Evolutionary conservation across 306 rosid species (phyloP).

Genomic region (Glycine tomentella): DNA sequence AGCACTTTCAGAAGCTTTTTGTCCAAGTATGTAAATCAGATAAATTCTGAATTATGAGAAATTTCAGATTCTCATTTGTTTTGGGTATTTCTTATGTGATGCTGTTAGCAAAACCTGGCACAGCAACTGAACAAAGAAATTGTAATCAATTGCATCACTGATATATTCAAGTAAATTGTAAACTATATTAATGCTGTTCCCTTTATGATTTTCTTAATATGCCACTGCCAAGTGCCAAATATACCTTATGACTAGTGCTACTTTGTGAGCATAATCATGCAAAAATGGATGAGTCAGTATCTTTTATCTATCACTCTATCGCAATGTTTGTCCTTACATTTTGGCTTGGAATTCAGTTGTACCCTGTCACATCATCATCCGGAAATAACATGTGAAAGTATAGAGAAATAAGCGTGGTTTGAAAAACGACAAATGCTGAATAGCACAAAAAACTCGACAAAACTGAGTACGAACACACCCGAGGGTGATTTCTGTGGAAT

Average conservation of each 20-base stretch:
- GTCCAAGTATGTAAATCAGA: conserved; percentile 38
- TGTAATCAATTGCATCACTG: conserved; percentile 6
- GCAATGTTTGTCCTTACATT: background rate
- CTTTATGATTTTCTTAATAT: conserved; percentile 1
- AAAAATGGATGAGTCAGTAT: background rate
- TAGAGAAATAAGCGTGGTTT: background rate
- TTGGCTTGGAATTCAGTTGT: background rate
- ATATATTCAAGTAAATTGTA: background rate
- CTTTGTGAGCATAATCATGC: conserved; percentile 5
- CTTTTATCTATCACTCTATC: background rate
- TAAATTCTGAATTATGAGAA: conserved; percentile 20
- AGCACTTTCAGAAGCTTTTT: conserved; percentile 21
- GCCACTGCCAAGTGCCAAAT: conserved; percentile 1
- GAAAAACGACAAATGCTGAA: background rate
- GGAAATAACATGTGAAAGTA: background rate
- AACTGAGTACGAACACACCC: background rate
- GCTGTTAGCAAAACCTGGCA: conserved; percentile 6
- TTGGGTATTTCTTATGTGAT: background rate
- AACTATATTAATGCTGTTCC: background rate
- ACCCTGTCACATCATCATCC: background rate
- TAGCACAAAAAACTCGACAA: background rate
- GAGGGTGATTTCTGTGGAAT: background rate
- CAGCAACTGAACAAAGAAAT: conserved; percentile 4
- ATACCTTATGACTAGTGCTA: background rate
- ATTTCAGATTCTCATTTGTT: background rate